Evolutionary conservation across 345 rosid genomes (phyloP), one percentile per base, ranked within the genome.

Genomic region (Limnanthes douglasii): DNA sequence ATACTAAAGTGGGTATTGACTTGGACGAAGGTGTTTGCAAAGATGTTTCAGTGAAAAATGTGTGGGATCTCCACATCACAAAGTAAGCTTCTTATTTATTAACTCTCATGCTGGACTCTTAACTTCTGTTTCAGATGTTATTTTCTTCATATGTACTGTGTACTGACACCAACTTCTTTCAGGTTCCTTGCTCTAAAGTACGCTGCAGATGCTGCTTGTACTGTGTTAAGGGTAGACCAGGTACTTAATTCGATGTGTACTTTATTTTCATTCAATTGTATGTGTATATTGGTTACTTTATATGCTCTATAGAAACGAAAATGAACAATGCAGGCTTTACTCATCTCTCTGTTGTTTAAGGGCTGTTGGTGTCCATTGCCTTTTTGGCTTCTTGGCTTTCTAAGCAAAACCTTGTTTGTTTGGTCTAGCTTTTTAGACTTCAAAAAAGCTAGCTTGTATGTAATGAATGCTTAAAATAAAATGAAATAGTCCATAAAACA

Each of bases 191-290:
- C 99, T 41, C 94, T 92, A 19, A 85, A 75, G 56, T 92, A 73
- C 51, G 86, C 99, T 48, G 78, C 96, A 10, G 96, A 85, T 55
- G 99, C 99, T 50, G 94, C 86, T 41, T 77, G 94, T 74, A 85
- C 96, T 7, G 96, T 92, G 11, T 57, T 92, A 61, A 78, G 99
- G 12, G 95, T 92, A 21, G 99, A 92, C 59, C 96, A 81, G 99
- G 99, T 82, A 57, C 25, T 11, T 8, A 15, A 28, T 4, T 44
- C 22, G 8, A 13, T 14, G 5, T 21, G 21, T 14, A 6, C 23
- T 25, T 23, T 40, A 0, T 5, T 26, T 26, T n/a, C n/a, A n/a
- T n/a, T n/a, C n/a, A n/a, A n/a, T n/a, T n/a, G n/a, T n/a, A n/a
- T n/a, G n/a, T n/a, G n/a, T n/a, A n/a, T n/a, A n/a, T n/a, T n/a